Conservation (phyloP, 805 yeast genomes). For the Barnettozyma sucrosica region DNA sequence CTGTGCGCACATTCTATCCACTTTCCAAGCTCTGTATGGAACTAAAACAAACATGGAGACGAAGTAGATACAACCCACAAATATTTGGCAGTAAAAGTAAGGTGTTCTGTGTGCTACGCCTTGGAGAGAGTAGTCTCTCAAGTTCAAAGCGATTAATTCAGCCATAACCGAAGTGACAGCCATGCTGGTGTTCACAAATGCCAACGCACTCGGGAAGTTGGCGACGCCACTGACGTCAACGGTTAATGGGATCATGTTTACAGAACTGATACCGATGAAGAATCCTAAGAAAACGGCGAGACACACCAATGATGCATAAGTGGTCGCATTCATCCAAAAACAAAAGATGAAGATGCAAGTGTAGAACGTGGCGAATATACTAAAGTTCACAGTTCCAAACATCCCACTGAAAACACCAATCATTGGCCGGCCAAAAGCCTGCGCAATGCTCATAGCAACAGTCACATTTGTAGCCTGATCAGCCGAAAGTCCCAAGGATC, state of each 20-base stretch:
- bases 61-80: conserved; percentile 47
- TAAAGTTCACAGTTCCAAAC: conserved; percentile 41
- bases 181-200: conserved; percentile 28
- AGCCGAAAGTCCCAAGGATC: conserved; percentile 39
- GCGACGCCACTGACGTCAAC: conserved; percentile 37
- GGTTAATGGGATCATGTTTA: conserved; percentile 33
- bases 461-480: conserved; percentile 40
- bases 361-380: conserved; percentile 32
- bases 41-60: conserved; percentile 37
- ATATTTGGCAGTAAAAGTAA: conserved; percentile 53
- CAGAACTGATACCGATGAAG: conserved; percentile 40
- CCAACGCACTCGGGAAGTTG: conserved; percentile 35
- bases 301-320: conserved; percentile 35
- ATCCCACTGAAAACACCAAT: conserved; percentile 42
- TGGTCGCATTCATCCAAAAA: conserved; percentile 44
- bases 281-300: conserved; percentile 41
- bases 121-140: conserved; percentile 28
- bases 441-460: conserved; percentile 41
- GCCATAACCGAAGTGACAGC: conserved; percentile 36
- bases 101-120: conserved; percentile 31
- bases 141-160: conserved; percentile 50
- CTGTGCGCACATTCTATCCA: conserved; percentile 34
- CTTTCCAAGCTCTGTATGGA: conserved; percentile 47
- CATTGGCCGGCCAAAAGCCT: conserved; percentile 43
- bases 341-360: conserved; percentile 35